These are phyloP conservation scores for Arachis stenosperma DNA, from an alignment of 306 rosid genomes.

Conservation along the genomic window DNA sequence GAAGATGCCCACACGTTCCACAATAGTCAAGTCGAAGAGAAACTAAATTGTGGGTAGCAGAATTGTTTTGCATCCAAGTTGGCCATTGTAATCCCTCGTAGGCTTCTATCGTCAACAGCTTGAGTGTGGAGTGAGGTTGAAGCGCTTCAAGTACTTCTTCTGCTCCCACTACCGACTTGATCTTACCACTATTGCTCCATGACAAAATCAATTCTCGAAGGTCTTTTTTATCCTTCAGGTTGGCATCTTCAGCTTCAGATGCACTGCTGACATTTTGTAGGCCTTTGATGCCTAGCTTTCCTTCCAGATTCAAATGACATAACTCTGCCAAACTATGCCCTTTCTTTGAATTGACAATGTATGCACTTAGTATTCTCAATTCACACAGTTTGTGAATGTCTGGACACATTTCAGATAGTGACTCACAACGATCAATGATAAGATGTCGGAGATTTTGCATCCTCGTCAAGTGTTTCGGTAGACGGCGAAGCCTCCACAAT, in stretches of 20 bases:
- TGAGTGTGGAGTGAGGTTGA: too few species aligned
- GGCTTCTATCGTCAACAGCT: background rate
- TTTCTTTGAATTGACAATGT: background rate
- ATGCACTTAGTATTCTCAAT: background rate
- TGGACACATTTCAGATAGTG: background rate
- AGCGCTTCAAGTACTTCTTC: too few species aligned
- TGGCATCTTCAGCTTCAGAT: background rate
- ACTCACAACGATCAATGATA: background rate
- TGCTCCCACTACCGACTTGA: accelerated
- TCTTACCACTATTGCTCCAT: background rate
- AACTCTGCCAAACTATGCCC: background rate
- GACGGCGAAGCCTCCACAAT: background rate
- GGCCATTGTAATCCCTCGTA: background rate
- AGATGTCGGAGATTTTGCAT: background rate
- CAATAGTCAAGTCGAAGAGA: too few species aligned
- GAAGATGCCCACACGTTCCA: too few species aligned
- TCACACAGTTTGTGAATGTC: constrained; percentile 9
- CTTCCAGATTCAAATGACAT: background rate
- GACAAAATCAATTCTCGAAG: background rate
- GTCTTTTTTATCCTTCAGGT: constrained; percentile 2
- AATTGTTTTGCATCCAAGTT: background rate
- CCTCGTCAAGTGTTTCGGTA: constrained; percentile 5
- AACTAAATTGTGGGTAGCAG: background rate
- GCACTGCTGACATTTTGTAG: background rate
- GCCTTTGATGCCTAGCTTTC: background rate